A percentile compares a stretch with the other conserved stretches of the same genome.
Conservation (phyloP, 768 basidiomycete species). For the Vararia minispora region DNA sequence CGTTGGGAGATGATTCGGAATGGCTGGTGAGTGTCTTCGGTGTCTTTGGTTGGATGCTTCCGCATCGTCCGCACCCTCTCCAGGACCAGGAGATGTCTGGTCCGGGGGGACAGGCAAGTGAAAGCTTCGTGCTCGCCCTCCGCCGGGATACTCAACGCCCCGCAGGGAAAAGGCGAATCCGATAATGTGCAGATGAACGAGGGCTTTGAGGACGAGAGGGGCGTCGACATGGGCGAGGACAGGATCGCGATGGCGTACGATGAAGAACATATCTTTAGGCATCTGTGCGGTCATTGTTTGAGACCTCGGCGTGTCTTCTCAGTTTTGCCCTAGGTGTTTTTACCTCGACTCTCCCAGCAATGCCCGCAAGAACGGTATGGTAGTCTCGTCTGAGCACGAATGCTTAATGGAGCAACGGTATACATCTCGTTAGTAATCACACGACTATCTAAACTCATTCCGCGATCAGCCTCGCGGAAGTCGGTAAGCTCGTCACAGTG, state of each 20-base stretch:
- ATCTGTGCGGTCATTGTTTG: constrained; percentile 44
- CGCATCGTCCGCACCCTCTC: too few relatives aligned
- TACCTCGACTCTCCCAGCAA: constrained; percentile 81
- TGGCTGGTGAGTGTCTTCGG: too few relatives aligned
- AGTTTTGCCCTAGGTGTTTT: constrained; percentile 46
- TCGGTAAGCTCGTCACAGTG: constrained; percentile 40
- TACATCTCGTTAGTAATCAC: constrained; percentile 12
- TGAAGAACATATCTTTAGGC: constrained; percentile 64
- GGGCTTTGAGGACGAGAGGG: constrained; percentile 9
- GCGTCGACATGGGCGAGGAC: constrained; percentile 63
- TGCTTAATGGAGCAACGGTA: constrained; percentile 44
- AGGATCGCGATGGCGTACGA: constrained; percentile 69
- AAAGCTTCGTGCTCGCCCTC: too few relatives aligned
- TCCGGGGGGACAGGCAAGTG: too few relatives aligned
- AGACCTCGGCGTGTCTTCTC: constrained; percentile 1
- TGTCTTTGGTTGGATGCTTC: too few relatives aligned
- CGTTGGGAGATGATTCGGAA: too few relatives aligned
- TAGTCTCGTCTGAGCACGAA: constrained; percentile 41
- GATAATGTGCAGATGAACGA: neutral
- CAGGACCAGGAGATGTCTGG: constrained; percentile 1
- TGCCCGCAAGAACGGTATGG: constrained; percentile 54
- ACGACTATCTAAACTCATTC: neutral
- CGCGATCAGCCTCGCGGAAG: constrained; percentile 40
- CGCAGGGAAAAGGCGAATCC: constrained; percentile 17
- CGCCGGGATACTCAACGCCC: too few relatives aligned